Evolutionary conservation across 73 alveolate genomes (phyloP), one percentile per base, ranked within the genome.

Genomic region (Durusdinium trenchii): DNA sequence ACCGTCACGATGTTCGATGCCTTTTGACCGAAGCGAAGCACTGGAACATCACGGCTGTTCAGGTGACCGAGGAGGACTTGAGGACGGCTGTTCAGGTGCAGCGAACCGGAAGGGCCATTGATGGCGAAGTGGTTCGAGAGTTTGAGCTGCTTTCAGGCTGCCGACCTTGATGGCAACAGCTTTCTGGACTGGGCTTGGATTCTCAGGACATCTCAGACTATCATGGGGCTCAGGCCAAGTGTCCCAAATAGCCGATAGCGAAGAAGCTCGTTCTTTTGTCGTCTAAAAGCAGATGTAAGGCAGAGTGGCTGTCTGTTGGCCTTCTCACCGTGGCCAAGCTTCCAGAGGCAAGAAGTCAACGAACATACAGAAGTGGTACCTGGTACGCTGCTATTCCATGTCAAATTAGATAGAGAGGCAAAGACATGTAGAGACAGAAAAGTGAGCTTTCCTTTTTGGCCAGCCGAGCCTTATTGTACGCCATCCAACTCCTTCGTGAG

Each of bases 291-390:
- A n/a, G n/a, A n/a, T n/a, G n/a, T n/a, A 20, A 86, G 95, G 95
- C 95, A n/a, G 95, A 87, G 67, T 87, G 95, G 95, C 85, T 87
- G 32, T 62, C 64, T 36, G 75, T 87, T 46, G 95, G 85, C 28
- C 57, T 87, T n/a, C 95, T 87, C 82, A 61, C 84, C 26, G 85
- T 83, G 23, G 10, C 95, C 64, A 42, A 87, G 84, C 95, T 61
- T 50, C 42, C 95, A 40, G 85, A 87, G 95, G 95, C 20, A 26
- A 6, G 62, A 75, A 5, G 9, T 9, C 42, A 32, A 16, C 7
- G n/a, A n/a, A n/a, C n/a, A n/a, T n/a, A n/a, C n/a, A n/a, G n/a
- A n/a, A n/a, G n/a, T n/a, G n/a, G n/a, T n/a, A n/a, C n/a, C n/a
- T n/a, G n/a, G n/a, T n/a, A n/a, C n/a, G n/a, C n/a, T n/a, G n/a